A percentile compares a stretch with the other conserved stretches of the same genome.
These are phyloP conservation scores for Fusarium verrucosum DNA, from an alignment of 2,329 filamentous ascomycete species.

Conservation along the genomic window DNA sequence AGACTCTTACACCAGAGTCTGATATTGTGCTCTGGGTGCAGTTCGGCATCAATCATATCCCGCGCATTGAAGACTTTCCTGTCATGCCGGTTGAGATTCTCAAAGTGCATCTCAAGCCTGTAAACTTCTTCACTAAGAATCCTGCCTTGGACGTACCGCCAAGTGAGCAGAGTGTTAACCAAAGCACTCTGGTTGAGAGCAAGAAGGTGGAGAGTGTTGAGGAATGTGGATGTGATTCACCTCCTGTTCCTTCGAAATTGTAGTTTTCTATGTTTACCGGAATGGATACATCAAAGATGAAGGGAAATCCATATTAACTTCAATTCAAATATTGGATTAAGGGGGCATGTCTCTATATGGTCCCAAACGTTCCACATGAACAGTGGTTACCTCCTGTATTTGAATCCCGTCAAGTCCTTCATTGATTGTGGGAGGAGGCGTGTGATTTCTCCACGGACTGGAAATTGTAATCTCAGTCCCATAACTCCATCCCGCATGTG, in stretches of 20 bases:
- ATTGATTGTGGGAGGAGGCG: neutral
- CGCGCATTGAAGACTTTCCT: constrained; percentile 60
- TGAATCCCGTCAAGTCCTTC: constrained; percentile 14
- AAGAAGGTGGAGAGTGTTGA: neutral
- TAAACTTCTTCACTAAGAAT: constrained; percentile 60
- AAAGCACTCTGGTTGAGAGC: constrained; percentile 25
- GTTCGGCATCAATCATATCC: constrained; percentile 61
- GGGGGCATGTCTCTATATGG: neutral
- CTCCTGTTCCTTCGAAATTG: constrained; percentile 10
- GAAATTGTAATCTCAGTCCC: constrained; percentile 20
- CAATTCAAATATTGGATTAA: constrained; percentile 1
- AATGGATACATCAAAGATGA: neutral
- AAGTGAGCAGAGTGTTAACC: constrained; percentile 30
- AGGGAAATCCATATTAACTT: neutral
- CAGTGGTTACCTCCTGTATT: constrained; percentile 19
- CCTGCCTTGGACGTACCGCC: constrained; percentile 58
- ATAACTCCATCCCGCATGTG: constrained; percentile 18
- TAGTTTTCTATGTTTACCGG: neutral
- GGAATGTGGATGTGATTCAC: constrained; percentile 9
- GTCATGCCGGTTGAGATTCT: constrained; percentile 51
- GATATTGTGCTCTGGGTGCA: constrained; percentile 69
- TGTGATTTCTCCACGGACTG: constrained; percentile 11
- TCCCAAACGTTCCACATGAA: constrained; percentile 6
- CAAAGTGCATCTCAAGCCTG: constrained; percentile 46
- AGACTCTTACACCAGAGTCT: constrained; percentile 70